These are phyloP conservation scores for Glonium stellatum DNA, from an alignment of 495 filamentous ascomycete genomes.

Conservation along the genomic window DNA sequence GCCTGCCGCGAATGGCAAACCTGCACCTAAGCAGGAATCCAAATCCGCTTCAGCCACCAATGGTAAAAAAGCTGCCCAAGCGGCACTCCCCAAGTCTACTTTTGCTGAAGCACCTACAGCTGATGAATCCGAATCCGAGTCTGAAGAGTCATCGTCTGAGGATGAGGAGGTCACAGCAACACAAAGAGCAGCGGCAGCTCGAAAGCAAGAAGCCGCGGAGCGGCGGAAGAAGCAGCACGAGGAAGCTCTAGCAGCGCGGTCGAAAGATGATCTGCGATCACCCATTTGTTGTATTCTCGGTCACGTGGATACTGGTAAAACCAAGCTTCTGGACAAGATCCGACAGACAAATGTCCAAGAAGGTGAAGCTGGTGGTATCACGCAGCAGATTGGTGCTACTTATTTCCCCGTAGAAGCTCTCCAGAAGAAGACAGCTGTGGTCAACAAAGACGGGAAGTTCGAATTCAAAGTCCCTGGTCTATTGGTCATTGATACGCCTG, in stretches of 20 bases:
- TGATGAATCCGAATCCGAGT: slow-evolving; percentile 46
- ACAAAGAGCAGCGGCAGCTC: slow-evolving; percentile 58
- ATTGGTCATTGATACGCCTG: slow-evolving; percentile 95
- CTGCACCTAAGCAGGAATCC: slow-evolving; percentile 7
- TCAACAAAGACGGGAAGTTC: slow-evolving; percentile 84
- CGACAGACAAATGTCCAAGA: slow-evolving; percentile 98
- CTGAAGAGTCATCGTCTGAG: slow-evolving; percentile 48
- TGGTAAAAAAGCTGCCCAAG: slow-evolving; percentile 8
- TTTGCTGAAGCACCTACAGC: not conserved
- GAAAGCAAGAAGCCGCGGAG: slow-evolving; percentile 87
- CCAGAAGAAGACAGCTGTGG: slow-evolving; percentile 80
- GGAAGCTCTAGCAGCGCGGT: slow-evolving; percentile 84
- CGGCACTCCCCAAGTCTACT: slow-evolving; percentile 7
- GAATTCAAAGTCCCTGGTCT: slow-evolving; percentile 98
- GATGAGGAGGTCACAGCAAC: slow-evolving; percentile 66
- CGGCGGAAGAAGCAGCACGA: slow-evolving; percentile 82
- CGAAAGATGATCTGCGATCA: slow-evolving; percentile 88
- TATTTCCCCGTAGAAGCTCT: slow-evolving; percentile 98
- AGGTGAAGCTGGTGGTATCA: slow-evolving; percentile 99
- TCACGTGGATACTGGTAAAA: slow-evolving; percentile 99
- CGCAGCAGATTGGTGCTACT: slow-evolving; percentile 98
- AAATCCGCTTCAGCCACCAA: slow-evolving; percentile 5
- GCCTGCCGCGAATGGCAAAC: slow-evolving; percentile 22
- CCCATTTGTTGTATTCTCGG: slow-evolving; percentile 99
- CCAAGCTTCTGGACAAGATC: slow-evolving; percentile 97